A percentile compares a stretch with the other conserved stretches of the same genome.
phyloP scores from a whole-genome alignment of 768 basidiomycete genomes.

The Boletus pseudopeckii region DNA sequence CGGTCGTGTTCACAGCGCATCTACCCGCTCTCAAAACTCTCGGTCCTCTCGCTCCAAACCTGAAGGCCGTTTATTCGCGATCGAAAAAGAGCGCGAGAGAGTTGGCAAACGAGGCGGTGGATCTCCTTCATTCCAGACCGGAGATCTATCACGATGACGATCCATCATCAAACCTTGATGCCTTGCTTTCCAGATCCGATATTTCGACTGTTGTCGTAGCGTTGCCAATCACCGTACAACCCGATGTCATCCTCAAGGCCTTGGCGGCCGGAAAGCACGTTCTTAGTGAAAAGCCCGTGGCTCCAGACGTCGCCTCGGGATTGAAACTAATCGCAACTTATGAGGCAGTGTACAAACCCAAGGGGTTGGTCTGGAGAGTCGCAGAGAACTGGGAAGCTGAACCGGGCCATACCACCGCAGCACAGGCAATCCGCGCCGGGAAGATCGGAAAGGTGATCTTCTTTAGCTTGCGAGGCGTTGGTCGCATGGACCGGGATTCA shows the following conservation, averaged over 20 bases:
- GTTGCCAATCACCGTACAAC: constrained; percentile 75
- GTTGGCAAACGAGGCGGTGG: constrained; percentile 46
- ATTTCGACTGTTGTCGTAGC: constrained; percentile 71
- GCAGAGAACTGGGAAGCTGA: constrained; percentile 78
- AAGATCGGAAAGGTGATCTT: constrained; percentile 70
- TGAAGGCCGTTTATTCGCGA: constrained; percentile 79
- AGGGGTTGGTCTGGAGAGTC: constrained; percentile 74
- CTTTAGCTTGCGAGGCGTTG: constrained; percentile 56
- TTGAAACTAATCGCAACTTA: constrained; percentile 64
- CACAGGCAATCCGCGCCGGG: constrained; percentile 48
- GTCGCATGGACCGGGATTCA: constrained; percentile 54
- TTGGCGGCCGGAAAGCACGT: constrained; percentile 83
- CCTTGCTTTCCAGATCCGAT: constrained; percentile 64
- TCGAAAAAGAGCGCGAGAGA: constrained; percentile 58
- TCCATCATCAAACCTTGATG: constrained; percentile 46
- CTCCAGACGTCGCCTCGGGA: constrained; percentile 62
- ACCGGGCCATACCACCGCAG: constrained; percentile 46
- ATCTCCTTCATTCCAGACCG: constrained; percentile 38
- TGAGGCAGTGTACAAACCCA: constrained; percentile 58
- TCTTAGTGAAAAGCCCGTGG: constrained; percentile 85
- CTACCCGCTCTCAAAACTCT: constrained; percentile 68
- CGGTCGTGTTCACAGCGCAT: constrained; percentile 51
- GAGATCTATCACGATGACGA: constrained; percentile 57
- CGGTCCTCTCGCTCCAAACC: constrained; percentile 40
- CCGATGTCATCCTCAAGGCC: constrained; percentile 58